A percentile compares a stretch with the other conserved stretches of the same genome.
Evolutionary conservation across 2,329 filamentous ascomycete species (phyloP).

Genomic region (Alternaria incomplexa): DNA sequence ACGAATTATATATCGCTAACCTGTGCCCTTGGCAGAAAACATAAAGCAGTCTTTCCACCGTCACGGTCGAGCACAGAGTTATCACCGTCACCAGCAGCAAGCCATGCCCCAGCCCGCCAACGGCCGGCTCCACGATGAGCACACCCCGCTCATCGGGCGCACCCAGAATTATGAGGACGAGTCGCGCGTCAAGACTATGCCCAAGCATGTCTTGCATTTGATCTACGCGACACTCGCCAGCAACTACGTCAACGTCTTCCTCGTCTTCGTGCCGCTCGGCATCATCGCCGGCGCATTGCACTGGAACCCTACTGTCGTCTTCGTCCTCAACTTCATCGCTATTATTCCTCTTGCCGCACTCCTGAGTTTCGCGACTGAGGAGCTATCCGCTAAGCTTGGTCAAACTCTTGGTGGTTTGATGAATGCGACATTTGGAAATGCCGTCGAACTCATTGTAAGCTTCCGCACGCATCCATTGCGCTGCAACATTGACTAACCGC

Average conservation of each 20-base stretch:
- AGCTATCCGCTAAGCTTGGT: slow-evolving; percentile 74
- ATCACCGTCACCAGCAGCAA: slow-evolving; percentile 3
- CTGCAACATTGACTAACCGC: slow-evolving; percentile 5
- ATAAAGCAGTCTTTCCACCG: slow-evolving; percentile 44
- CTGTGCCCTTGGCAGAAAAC: slow-evolving; percentile 30
- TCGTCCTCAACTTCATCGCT: slow-evolving; percentile 80
- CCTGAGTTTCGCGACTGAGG: slow-evolving; percentile 78
- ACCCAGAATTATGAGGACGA: slow-evolving; percentile 27
- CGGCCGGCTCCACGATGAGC: slow-evolving; percentile 35
- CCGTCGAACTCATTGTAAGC: slow-evolving; percentile 75
- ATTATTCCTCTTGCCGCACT: slow-evolving; percentile 78
- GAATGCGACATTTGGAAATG: slow-evolving; percentile 81
- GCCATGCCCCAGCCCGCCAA: slow-evolving; percentile 36
- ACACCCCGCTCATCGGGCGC: slow-evolving; percentile 37
- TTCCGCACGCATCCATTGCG: not conserved
- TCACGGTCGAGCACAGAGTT: slow-evolving; percentile 32
- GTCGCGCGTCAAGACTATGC: slow-evolving; percentile 34
- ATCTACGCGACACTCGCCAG: slow-evolving; percentile 54
- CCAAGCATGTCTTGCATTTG: slow-evolving; percentile 43
- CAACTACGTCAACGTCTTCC: slow-evolving; percentile 71
- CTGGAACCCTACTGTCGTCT: slow-evolving; percentile 72
- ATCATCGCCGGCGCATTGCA: slow-evolving; percentile 68
- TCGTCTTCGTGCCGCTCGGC: slow-evolving; percentile 76
- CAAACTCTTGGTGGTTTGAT: slow-evolving; percentile 75
- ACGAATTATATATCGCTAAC: slow-evolving; percentile 6